Percentiles rank a stretch among this genome's conserved stretches.
Evolutionary conservation across 208 protist species (phyloP).

Genomic region (Acanthamoeba sp.): DNA sequence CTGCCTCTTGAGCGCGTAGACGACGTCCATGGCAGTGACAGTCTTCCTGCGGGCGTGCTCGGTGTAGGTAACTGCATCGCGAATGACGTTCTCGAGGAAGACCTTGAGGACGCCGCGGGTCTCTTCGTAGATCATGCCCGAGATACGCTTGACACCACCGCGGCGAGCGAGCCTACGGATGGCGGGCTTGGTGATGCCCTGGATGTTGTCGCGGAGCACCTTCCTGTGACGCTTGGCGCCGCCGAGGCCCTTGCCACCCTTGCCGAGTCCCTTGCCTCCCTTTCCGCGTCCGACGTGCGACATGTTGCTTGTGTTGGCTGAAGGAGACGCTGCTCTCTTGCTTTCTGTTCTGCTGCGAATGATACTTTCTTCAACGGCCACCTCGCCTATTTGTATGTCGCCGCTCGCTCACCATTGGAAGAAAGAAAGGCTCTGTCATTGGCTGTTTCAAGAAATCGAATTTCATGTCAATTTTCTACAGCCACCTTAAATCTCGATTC

Average conservation of each 20-base stretch:
- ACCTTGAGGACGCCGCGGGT: slow-evolving; percentile 93
- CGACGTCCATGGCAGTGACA: slow-evolving; percentile 96
- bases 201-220: slow-evolving; percentile 94
- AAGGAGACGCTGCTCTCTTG: not conserved
- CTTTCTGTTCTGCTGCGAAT: not conserved
- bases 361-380: not conserved
- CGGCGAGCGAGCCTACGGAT: slow-evolving; percentile 94
- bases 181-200: slow-evolving; percentile 94
- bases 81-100: slow-evolving; percentile 95
- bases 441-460: not conserved
- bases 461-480: too few species aligned
- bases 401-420: not conserved
- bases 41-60: slow-evolving; percentile 96
- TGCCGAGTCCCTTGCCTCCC: slow-evolving; percentile 89
- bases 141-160: slow-evolving; percentile 96
- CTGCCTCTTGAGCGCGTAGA: slow-evolving; percentile 96
- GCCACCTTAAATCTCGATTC: too few species aligned
- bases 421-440: not conserved
- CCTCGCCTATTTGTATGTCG: not conserved
- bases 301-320: not conserved
- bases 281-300: slow-evolving; percentile 72
- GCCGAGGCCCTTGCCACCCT: slow-evolving; percentile 93
- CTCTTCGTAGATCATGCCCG: slow-evolving; percentile 95
- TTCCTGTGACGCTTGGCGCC: slow-evolving; percentile 95
- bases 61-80: slow-evolving; percentile 96